Conservation (phyloP, 2,329 filamentous ascomycete species). For the Monosporascus sp. region DNA sequence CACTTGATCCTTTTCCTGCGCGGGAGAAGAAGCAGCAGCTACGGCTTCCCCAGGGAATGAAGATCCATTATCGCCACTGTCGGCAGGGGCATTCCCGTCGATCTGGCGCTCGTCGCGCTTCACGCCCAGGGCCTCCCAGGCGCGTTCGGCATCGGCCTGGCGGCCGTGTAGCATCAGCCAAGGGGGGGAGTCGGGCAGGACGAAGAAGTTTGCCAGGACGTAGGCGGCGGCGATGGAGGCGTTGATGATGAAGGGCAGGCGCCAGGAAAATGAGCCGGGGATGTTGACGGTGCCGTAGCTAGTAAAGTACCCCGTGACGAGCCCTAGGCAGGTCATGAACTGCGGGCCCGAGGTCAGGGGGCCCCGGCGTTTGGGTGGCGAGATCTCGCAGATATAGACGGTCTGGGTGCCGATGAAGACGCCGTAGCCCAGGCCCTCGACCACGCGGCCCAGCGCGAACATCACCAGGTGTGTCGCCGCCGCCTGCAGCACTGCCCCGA, state of each 20-base stretch:
- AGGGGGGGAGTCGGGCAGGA: conserved; percentile 46
- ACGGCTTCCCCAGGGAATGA: too few relatives aligned
- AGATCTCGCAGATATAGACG: conserved; percentile 55
- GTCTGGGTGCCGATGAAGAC: conserved; percentile 45
- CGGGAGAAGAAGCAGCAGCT: too few relatives aligned
- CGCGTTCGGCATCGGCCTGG: conserved; percentile 36
- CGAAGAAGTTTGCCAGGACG: conserved; percentile 12
- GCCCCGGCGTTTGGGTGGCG: conserved; percentile 45
- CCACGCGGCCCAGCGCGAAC: too few relatives aligned
- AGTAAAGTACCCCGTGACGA: conserved; percentile 53
- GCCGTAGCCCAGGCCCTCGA: too few relatives aligned
- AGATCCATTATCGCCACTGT: too few relatives aligned
- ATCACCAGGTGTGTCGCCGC: too few relatives aligned
- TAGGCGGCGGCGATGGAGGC: conserved; percentile 26
- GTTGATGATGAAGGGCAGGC: conserved; percentile 43
- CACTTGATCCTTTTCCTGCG: too few relatives aligned
- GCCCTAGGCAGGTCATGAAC: conserved; percentile 43
- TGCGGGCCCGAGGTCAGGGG: conserved; percentile 48
- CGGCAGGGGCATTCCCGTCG: too few relatives aligned
- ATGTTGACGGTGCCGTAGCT: conserved; percentile 49
- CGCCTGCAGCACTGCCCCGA: too few relatives aligned
- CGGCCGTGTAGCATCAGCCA: conserved; percentile 46
- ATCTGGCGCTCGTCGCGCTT: too few relatives aligned
- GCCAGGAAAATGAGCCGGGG: conserved; percentile 44
- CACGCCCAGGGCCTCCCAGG: conserved; percentile 8